Evolutionary conservation across 2,329 filamentous ascomycete genomes (phyloP).

Genomic region (Cytospora piceae): DNA sequence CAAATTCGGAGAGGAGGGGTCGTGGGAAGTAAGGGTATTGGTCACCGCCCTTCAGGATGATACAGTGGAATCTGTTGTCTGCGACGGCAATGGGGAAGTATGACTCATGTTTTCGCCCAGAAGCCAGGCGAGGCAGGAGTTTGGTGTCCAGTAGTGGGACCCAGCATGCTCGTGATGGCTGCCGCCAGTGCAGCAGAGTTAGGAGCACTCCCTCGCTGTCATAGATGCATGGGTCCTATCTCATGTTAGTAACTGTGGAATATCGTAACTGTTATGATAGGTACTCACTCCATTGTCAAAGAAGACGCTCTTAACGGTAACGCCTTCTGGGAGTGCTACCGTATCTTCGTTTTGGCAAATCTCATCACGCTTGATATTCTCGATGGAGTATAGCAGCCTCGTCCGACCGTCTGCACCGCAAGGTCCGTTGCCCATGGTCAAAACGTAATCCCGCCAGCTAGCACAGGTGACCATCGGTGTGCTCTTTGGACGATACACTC

Average conservation of each 20-base stretch:
- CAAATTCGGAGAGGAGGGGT: slow-evolving; percentile 89
- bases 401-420: slow-evolving; percentile 77
- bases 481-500: slow-evolving; percentile 90
- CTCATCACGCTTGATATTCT: slow-evolving; percentile 92
- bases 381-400: slow-evolving; percentile 84
- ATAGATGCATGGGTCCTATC: slow-evolving; percentile 90
- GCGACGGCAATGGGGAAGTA: slow-evolving; percentile 98
- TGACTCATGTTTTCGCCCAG: slow-evolving; percentile 81
- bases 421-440: slow-evolving; percentile 92
- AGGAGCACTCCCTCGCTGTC: slow-evolving; percentile 89
- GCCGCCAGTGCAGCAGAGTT: slow-evolving; percentile 88
- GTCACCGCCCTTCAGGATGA: slow-evolving; percentile 96
- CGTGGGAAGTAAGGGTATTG: slow-evolving; percentile 91
- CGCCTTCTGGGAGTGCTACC: slow-evolving; percentile 77
- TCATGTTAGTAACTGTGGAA: neutral
- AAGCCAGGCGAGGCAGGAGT: slow-evolving; percentile 77
- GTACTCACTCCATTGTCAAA: slow-evolving; percentile 82
- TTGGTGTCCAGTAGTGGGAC: slow-evolving; percentile 90
- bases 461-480: slow-evolving; percentile 89
- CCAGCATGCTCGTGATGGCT: slow-evolving; percentile 83
- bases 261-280: no score
- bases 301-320: slow-evolving; percentile 79
- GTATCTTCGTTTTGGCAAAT: slow-evolving; percentile 94
- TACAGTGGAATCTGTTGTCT: slow-evolving; percentile 92
- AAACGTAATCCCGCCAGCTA: slow-evolving; percentile 93